Evolutionary conservation across 129 eudicot species (phyloP).

Genomic region (Helianthus tuberosus): DNA sequence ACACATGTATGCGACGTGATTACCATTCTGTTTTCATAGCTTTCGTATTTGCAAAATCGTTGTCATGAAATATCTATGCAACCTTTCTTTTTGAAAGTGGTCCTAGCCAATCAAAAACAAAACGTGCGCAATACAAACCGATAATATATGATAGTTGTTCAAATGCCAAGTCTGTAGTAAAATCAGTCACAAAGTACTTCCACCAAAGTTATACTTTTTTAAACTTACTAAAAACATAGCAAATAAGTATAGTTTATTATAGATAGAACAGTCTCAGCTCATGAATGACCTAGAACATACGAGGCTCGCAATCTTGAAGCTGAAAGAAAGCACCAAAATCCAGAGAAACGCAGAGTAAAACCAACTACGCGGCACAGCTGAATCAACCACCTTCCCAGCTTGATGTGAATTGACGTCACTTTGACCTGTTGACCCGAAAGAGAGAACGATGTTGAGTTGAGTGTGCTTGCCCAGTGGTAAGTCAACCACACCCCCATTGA

Average conservation of each 20-base stretch:
- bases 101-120: neutral
- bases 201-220: slow-evolving; percentile 2
- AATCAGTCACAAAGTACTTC: neutral
- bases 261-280: slow-evolving; percentile 27
- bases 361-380: slow-evolving; percentile 54
- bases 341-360: slow-evolving; percentile 45
- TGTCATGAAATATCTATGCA: neutral
- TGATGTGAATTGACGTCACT: slow-evolving; percentile 32
- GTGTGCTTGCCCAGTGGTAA: slow-evolving; percentile 51
- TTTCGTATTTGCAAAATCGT: neutral
- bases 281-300: slow-evolving; percentile 45
- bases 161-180: neutral
- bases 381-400: slow-evolving; percentile 32
- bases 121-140: neutral
- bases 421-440: slow-evolving; percentile 50
- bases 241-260: slow-evolving; percentile 13
- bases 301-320: slow-evolving; percentile 62
- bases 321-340: slow-evolving; percentile 53
- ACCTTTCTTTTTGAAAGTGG: neutral
- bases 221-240: slow-evolving; percentile 8
- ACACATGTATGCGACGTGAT: slow-evolving; percentile 13
- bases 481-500: slow-evolving; percentile 46
- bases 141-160: neutral
- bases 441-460: slow-evolving; percentile 55
- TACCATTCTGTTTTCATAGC: slow-evolving; percentile 1